phyloP scores from a whole-genome alignment of 192 early-diverging fungal species.

The Allomyces macrogynus region DNA sequence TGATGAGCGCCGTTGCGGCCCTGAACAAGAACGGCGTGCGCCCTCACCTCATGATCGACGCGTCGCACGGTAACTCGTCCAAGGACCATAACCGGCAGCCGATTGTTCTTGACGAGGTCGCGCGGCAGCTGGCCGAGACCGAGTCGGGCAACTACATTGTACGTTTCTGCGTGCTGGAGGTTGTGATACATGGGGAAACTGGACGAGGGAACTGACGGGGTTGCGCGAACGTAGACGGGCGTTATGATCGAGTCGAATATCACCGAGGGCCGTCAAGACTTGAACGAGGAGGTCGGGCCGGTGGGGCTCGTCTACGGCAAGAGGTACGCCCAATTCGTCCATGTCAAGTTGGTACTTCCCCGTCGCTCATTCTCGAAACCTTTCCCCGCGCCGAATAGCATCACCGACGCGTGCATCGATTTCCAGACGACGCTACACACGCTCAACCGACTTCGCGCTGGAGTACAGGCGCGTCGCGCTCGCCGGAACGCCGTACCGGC shows the following conservation, averaged over 20 bases:
- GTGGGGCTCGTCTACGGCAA: constrained; percentile 63
- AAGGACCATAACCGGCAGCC: constrained; percentile 82
- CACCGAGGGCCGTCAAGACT: constrained; percentile 67
- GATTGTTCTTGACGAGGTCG: constrained; percentile 43
- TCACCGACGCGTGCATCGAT: constrained; percentile 85
- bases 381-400: constrained; percentile 7
- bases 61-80: constrained; percentile 75
- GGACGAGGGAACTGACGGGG: too few species aligned
- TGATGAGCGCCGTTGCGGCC: constrained; percentile 30
- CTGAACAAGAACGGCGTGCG: constrained; percentile 40
- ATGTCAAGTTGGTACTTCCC: too few species aligned
- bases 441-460: constrained; percentile 54
- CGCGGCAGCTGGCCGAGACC: constrained; percentile 41
- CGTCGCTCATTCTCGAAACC: too few species aligned
- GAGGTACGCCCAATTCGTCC: constrained; percentile 7
- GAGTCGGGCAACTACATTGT: constrained; percentile 12
- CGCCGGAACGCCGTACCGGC: not conserved
- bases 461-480: constrained; percentile 40
- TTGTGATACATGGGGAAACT: too few species aligned
- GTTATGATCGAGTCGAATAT: constrained; percentile 92
- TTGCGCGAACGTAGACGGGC: constrained; percentile 24
- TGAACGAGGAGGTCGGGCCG: constrained; percentile 35
- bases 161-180: not conserved
- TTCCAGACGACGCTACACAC: constrained; percentile 64
- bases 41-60: constrained; percentile 78